Percentiles rank a stretch among this genome's conserved stretches.
Conservation (phyloP, 2,329 filamentous ascomycete species). For the Zalaria sp. region DNA sequence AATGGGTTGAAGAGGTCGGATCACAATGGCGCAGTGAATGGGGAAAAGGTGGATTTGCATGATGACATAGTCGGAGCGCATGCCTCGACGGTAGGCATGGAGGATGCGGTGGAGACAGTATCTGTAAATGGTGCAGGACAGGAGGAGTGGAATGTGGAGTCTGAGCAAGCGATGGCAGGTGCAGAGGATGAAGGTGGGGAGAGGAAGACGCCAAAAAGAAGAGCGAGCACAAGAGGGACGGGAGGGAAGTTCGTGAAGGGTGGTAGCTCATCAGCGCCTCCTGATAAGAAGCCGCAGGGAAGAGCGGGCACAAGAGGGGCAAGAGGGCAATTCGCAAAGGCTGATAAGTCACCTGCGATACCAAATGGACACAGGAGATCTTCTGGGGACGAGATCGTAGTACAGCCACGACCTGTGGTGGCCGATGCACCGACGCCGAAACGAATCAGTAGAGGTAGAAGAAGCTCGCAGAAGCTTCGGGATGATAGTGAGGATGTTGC, state of each 20-base stretch:
- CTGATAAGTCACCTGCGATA: background rate
- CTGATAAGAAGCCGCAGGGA: background rate
- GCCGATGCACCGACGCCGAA: background rate
- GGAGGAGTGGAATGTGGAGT: background rate
- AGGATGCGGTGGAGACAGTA: background rate
- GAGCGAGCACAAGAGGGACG: conserved; percentile 1
- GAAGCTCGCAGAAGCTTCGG: background rate
- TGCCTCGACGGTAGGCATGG: background rate
- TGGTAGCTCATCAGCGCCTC: background rate
- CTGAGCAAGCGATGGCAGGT: background rate
- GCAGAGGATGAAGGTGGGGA: background rate
- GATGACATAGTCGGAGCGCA: conserved; percentile 30
- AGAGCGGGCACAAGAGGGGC: background rate
- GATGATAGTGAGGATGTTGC: conserved; percentile 1
- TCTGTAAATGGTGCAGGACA: background rate
- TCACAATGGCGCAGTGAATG: conserved; percentile 2
- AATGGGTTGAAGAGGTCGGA: conserved; percentile 4
- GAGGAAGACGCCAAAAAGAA: conserved; percentile 5
- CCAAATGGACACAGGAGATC: background rate
- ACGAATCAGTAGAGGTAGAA: background rate
- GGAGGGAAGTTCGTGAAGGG: background rate
- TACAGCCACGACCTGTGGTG: background rate
- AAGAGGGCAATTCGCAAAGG: no score
- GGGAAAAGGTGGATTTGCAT: conserved; percentile 21
- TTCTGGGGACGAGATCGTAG: no score